Base-by-base conservation (phyloP, 352 stramenopile genomes). In the Pilasporangium apinafurcum region DNA sequence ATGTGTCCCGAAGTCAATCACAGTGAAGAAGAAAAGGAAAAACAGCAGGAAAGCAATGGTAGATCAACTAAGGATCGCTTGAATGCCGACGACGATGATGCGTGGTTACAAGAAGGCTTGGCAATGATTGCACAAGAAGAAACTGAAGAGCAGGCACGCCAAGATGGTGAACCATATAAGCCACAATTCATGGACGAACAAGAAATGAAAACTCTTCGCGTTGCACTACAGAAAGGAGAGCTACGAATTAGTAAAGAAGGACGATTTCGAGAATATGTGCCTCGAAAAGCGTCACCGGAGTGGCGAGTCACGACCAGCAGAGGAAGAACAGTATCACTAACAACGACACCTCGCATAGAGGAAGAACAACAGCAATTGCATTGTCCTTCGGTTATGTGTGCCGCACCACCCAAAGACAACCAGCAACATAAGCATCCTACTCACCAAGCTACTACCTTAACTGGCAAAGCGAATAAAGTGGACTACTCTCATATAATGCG, bases 131-230 rank as follows among this genome's bases (percentile, higher is more conserved):
- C n/a, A n/a, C n/a, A n/a, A n/a, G n/a, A n/a, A n/a, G n/a, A n/a
- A n/a, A n/a, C n/a, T n/a, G n/a, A n/a, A n/a, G n/a, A n/a, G n/a
- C n/a, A n/a, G n/a, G n/a, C n/a, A n/a, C n/a, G n/a, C n/a, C n/a
- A n/a, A n/a, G 37, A 67, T 8, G 44, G 49, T 17, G 51, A 63
- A 2, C 41, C 28, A 10, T 85, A 83, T 42, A 62, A 47, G 4
- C 55, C 68, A 12, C 64, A 77, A 42, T 43, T 83, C 31, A 85
- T 86, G 74, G 68, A 86, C 43, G 66, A 51, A 5, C 41, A 55
- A 12, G 68, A 67, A 31, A 80, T 85, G 44, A 53, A 59, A 4
- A 27, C 50, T 27, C 41, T 87, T 37, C 64, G 70, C n/a, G 37
- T 37, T 31, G 48, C 61, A 13, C 40, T 85, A 17, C 41, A 44